A percentile compares a stretch with the other conserved stretches of the same genome.
phyloP scores from a whole-genome alignment of 208 protist genomes.

The Trypanosomatidae sp. region DNA sequence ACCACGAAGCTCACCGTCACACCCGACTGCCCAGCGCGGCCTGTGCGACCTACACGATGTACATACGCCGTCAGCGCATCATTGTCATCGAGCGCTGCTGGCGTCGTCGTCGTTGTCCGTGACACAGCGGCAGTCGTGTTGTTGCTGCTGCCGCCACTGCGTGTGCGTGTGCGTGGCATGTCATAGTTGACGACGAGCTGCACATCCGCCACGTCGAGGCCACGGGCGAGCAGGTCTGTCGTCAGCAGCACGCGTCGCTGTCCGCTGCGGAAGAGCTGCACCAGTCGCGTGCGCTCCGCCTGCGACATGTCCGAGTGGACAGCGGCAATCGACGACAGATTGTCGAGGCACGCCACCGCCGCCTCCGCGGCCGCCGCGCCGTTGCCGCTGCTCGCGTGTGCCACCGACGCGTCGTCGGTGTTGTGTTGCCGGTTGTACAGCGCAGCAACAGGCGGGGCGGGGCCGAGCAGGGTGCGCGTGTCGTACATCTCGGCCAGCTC shows the following conservation, averaged over 20 bases:
- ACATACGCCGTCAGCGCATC: slow-evolving; percentile 82
- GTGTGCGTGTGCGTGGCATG: slow-evolving; percentile 57
- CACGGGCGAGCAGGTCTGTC: slow-evolving; percentile 93
- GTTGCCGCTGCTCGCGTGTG: slow-evolving; percentile 1
- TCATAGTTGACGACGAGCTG: slow-evolving; percentile 98
- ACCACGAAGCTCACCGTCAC: slow-evolving; percentile 90
- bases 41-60: slow-evolving; percentile 92
- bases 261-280: slow-evolving; percentile 90
- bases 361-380: neutral
- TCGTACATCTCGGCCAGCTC: slow-evolving; percentile 20
- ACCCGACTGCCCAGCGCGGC: slow-evolving; percentile 78
- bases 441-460: slow-evolving; percentile 9
- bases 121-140: neutral
- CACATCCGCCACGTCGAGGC: slow-evolving; percentile 93
- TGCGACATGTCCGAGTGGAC: slow-evolving; percentile 76
- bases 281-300: slow-evolving; percentile 89
- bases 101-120: neutral
- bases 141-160: neutral
- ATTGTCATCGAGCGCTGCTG: neutral
- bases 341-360: slow-evolving; percentile 6
- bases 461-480: slow-evolving; percentile 30
- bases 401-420: neutral
- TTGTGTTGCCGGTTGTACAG: slow-evolving; percentile 3
- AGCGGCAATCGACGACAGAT: slow-evolving; percentile 46
- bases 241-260: slow-evolving; percentile 95